Conservation (phyloP, 148 eudicot genomes). For the Vaccinium corymbosum region DNA sequence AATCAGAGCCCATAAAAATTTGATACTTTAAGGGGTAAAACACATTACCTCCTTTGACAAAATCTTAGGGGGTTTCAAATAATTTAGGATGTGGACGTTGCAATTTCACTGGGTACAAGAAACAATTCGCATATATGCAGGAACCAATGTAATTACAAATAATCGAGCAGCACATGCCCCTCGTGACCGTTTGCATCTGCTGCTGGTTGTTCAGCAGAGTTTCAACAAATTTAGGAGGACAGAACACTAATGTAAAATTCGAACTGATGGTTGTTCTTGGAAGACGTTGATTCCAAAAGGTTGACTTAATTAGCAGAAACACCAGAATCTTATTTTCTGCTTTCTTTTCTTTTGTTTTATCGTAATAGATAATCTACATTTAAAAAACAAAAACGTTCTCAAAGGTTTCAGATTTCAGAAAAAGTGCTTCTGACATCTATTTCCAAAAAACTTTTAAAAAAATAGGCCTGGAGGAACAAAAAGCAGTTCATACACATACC, state of each 20-base stretch:
- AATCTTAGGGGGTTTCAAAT: neutral
- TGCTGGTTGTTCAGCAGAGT: neutral
- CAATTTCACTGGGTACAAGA: neutral
- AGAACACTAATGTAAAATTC: neutral
- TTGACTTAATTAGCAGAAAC: neutral
- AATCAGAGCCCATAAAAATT: neutral
- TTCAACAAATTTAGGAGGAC: neutral
- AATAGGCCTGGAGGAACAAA: neutral
- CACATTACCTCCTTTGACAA: neutral
- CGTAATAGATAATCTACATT: neutral
- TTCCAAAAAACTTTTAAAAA: neutral
- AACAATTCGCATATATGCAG: neutral
- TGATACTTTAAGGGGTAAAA: neutral
- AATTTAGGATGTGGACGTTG: neutral
- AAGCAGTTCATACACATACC: conserved; percentile 33
- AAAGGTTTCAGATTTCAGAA: neutral
- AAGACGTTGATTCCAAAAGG: neutral
- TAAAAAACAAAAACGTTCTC: neutral
- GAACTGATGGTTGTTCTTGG: neutral
- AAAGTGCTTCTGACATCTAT: neutral
- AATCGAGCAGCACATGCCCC: neutral
- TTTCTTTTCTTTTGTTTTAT: neutral
- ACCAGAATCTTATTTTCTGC: neutral
- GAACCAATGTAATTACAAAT: neutral
- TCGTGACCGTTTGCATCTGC: neutral